Conservation (phyloP, 169 alveolate genomes). For the Toxoplasma gondii region DNA sequence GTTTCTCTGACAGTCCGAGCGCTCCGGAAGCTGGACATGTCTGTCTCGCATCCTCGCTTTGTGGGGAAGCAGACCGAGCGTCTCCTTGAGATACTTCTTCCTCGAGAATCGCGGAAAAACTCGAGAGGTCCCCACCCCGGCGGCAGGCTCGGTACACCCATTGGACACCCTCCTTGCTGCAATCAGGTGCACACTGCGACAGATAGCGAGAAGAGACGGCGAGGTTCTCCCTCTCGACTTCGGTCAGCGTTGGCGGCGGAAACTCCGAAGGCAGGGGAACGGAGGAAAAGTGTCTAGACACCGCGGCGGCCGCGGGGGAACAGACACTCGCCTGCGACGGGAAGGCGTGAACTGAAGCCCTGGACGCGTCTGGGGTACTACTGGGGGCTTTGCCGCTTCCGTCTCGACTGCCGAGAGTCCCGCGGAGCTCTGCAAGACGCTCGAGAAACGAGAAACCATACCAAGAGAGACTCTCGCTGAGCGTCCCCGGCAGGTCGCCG, state of each 20-base stretch:
- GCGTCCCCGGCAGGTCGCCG: slow-evolving; percentile 2
- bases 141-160: slow-evolving; percentile 6
- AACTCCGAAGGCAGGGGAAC: not conserved
- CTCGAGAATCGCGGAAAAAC: not conserved
- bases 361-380: not conserved
- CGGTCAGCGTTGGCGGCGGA: not conserved
- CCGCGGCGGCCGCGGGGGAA: too few relatives aligned
- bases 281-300: not conserved
- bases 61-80: not conserved
- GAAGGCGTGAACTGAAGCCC: not conserved
- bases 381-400: not conserved
- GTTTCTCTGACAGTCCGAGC: too few relatives aligned
- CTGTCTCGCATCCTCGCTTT: not conserved
- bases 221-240: not conserved
- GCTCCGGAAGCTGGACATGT: not conserved
- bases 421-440: not conserved
- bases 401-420: not conserved
- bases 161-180: not conserved
- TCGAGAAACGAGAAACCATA: slow-evolving; percentile 9
- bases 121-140: not conserved
- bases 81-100: not conserved
- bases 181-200: not conserved
- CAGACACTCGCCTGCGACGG: too few relatives aligned
- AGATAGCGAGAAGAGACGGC: not conserved
- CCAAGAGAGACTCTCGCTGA: not conserved